Conservation (phyloP, 441 rosid species). For the Capsella rubella region DNA sequence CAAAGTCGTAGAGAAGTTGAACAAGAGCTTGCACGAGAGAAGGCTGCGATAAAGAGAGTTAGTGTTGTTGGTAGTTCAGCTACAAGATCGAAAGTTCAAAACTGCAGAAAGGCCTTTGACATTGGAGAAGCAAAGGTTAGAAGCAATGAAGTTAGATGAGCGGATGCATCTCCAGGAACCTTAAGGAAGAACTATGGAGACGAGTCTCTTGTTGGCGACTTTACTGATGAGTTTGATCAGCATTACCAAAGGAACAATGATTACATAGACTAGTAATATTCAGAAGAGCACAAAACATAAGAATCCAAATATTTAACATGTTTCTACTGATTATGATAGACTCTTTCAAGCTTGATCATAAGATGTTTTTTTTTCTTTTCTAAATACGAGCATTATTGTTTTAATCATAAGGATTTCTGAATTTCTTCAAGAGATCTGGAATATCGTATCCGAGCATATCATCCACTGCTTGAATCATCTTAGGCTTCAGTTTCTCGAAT, state of each 20-base stretch:
- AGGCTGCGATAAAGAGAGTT: conserved; percentile 35
- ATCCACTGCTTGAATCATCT: conserved; percentile 87
- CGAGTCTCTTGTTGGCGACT: conserved; percentile 49
- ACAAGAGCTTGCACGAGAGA: conserved; percentile 53
- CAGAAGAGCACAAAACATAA: background rate
- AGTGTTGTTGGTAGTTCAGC: conserved; percentile 38
- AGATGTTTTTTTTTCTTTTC: background rate
- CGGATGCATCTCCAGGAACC: conserved; percentile 63
- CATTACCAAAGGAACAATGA: conserved; percentile 23
- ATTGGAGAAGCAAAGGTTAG: conserved; percentile 67
- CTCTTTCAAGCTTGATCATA: background rate
- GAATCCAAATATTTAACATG: background rate
- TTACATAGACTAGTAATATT: conserved; percentile 19
- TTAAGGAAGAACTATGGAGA: conserved; percentile 63
- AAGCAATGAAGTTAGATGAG: conserved; percentile 70
- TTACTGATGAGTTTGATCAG: conserved; percentile 44
- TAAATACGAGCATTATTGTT: background rate
- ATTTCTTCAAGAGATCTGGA: conserved; percentile 81
- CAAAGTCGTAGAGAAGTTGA: conserved; percentile 57
- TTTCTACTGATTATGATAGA: background rate
- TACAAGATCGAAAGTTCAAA: conserved; percentile 40
- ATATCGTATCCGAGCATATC: conserved; percentile 94
- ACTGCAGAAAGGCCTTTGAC: conserved; percentile 61
- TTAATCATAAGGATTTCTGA: conserved; percentile 81
- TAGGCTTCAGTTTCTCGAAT: conserved; percentile 86